Conservation (phyloP, 768 basidiomycete species). For the Tulasnella sp. region DNA sequence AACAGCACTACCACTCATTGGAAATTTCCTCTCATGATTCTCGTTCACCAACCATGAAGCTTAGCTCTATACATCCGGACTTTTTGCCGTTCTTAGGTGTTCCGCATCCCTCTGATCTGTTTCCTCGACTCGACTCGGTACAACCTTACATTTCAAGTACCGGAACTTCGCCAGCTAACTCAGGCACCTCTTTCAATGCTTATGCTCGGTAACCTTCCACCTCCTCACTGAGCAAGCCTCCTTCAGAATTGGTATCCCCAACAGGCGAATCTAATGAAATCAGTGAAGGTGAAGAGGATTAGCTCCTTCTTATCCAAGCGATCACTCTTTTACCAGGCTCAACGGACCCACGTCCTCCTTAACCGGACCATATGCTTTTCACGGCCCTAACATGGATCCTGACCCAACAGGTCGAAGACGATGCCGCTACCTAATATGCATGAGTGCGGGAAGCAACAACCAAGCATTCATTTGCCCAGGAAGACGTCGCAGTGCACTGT, state of each 20-base stretch:
- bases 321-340: background rate
- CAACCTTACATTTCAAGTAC: background rate
- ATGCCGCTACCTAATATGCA: slow-evolving; percentile 1
- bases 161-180: background rate
- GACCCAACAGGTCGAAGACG: background rate
- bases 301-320: background rate
- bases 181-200: background rate
- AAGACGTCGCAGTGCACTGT: slow-evolving; percentile 8
- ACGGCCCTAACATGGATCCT: background rate
- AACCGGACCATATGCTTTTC: background rate
- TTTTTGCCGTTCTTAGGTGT: background rate
- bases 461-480: slow-evolving; percentile 11
- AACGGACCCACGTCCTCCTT: background rate
- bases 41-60: background rate
- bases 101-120: background rate
- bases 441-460: background rate
- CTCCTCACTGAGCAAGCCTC: background rate
- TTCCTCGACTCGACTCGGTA: slow-evolving; percentile 4
- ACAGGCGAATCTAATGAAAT: background rate
- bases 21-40: background rate
- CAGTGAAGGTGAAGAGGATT: background rate
- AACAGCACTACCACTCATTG: background rate
- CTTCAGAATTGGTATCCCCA: background rate
- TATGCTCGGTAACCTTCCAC: background rate
- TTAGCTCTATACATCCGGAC: background rate